phyloP scores from a whole-genome alignment of 352 stramenopile species.

The Globisporangium lucens region DNA sequence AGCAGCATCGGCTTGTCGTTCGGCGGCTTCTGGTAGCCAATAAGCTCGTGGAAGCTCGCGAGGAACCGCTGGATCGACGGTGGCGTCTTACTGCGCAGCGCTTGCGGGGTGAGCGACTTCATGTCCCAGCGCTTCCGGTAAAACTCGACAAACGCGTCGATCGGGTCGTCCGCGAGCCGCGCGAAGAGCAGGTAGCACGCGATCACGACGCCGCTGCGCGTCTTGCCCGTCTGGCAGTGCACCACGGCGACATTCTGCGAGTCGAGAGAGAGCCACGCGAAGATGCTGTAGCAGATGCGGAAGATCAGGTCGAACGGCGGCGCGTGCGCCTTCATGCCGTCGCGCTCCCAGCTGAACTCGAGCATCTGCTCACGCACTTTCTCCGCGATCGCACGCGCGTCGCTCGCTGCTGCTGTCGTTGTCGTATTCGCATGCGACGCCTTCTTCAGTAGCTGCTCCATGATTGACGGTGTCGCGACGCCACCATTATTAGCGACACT shows the following conservation, averaged over 20 bases:
- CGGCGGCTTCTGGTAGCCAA: conserved; percentile 45
- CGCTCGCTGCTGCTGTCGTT: not conserved
- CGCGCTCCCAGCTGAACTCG: conserved; percentile 80
- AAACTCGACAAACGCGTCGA: conserved; percentile 90
- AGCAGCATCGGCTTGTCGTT: conserved; percentile 70
- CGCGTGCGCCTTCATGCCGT: conserved; percentile 82
- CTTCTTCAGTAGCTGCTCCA: conserved; percentile 15
- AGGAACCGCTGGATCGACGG: conserved; percentile 78
- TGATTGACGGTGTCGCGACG: conserved; percentile 10
- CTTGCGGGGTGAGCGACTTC: conserved; percentile 58
- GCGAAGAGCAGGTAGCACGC: conserved; percentile 93
- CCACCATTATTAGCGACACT: not conserved
- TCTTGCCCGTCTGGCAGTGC: conserved; percentile 92
- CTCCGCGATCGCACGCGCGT: conserved; percentile 29
- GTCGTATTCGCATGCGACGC: not conserved
- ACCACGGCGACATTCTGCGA: conserved; percentile 79
- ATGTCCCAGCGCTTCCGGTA: conserved; percentile 83
- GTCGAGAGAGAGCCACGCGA: conserved; percentile 89
- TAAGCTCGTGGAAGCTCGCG: conserved; percentile 54
- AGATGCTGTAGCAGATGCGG: conserved; percentile 91
- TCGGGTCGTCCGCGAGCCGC: conserved; percentile 56
- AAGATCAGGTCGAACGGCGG: conserved; percentile 83
- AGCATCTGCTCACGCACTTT: conserved; percentile 79
- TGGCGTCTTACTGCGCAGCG: conserved; percentile 62
- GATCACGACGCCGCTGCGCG: conserved; percentile 89